These are phyloP conservation scores for Shiraia bambusicola DNA, from an alignment of 2,329 filamentous ascomycete genomes.

Conservation along the genomic window DNA sequence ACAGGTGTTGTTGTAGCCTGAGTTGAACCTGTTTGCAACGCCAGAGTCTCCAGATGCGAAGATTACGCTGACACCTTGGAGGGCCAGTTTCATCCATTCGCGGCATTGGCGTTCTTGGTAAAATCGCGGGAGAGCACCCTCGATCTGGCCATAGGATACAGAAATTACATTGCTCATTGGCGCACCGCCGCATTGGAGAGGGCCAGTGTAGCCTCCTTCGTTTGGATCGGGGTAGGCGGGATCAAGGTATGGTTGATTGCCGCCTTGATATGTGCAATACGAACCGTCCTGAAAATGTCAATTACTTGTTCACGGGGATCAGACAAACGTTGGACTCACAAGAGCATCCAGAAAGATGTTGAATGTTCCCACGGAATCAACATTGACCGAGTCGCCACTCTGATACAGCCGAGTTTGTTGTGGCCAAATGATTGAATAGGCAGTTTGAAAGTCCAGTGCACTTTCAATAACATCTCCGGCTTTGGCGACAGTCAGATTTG, in stretches of 20 bases:
- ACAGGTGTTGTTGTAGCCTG: constrained; percentile 17
- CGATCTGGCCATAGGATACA: constrained; percentile 56
- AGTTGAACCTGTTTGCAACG: constrained; percentile 16
- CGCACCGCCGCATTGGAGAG: constrained; percentile 44
- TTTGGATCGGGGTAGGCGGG: constrained; percentile 17
- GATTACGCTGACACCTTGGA: constrained; percentile 49
- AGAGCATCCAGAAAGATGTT: constrained; percentile 22
- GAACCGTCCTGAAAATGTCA: constrained; percentile 14
- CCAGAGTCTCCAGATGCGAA: constrained; percentile 51
- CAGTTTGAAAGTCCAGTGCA: constrained; percentile 19
- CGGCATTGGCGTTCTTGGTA: constrained; percentile 55
- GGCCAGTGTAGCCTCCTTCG: constrained; percentile 18
- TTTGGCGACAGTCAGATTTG: constrained; percentile 45
- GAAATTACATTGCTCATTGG: constrained; percentile 56
- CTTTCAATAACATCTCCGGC: constrained; percentile 24
- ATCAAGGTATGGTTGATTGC: constrained; percentile 18
- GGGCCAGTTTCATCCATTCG: constrained; percentile 49
- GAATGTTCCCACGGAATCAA: constrained; percentile 16
- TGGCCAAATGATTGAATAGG: constrained; percentile 22
- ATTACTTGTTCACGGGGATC: background rate
- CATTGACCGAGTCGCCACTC: constrained; percentile 16
- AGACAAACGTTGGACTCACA: background rate
- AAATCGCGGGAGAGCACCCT: constrained; percentile 51
- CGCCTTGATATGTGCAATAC: constrained; percentile 22
- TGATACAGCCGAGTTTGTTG: constrained; percentile 18